Percentiles rank a stretch among this genome's conserved stretches.
Conservation (phyloP, 352 stramenopile genomes). For the Phytophthora fragariae region DNA sequence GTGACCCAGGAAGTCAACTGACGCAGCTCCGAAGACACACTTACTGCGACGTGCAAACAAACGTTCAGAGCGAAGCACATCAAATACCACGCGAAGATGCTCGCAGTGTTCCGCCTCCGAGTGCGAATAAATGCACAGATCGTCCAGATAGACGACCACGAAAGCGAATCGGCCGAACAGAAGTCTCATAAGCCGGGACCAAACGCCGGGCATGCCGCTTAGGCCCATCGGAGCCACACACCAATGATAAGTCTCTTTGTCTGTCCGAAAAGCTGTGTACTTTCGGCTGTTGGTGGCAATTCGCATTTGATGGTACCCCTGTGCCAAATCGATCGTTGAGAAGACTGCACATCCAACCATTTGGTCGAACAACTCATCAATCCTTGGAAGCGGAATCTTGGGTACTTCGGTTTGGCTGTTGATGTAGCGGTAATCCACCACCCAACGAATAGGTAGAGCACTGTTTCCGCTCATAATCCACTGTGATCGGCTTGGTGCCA, state of each 20-base stretch:
- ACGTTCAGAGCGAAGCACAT: conserved; percentile 31
- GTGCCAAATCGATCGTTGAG: not conserved
- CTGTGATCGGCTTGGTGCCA: not conserved
- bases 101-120: not conserved
- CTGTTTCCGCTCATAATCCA: not conserved
- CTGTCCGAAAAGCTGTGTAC: not conserved
- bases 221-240: not conserved
- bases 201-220: not conserved
- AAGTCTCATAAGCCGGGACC: not conserved
- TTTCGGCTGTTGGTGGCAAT: not conserved
- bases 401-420: not conserved
- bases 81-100: conserved; percentile 15
- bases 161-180: not conserved
- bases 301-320: not conserved
- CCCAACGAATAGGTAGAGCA: not conserved
- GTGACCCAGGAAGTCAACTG: conserved; percentile 38
- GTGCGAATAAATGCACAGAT: not conserved
- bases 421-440: not conserved
- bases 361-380: not conserved
- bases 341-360: not conserved
- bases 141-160: not conserved
- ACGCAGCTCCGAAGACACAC: conserved; percentile 29
- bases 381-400: not conserved
- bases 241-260: not conserved
- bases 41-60: conserved; percentile 30